Evolutionary conservation across 2,329 filamentous ascomycete species (phyloP), one percentile per base, ranked within the genome.

Genomic region (Curvularia eragrostidis): DNA sequence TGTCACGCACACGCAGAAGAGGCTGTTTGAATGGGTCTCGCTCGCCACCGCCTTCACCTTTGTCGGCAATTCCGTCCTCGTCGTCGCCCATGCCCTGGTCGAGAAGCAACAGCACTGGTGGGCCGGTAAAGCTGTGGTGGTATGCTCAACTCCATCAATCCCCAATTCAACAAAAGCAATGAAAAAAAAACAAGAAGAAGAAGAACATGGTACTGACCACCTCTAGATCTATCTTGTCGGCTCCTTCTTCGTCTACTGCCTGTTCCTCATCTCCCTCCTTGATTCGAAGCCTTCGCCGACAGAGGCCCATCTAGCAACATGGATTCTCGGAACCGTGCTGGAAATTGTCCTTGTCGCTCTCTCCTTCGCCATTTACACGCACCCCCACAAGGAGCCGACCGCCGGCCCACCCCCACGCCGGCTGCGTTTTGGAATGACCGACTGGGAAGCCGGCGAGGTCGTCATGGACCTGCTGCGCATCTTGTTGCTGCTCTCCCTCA

Each of bases 241-340:
- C 53, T 89, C 91, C 43, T 90, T 93, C 65, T 97, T 96, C 81
- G 87, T 95, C 63, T 95, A 96, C 80, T 84, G 91, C 48, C 88
- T 97, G 66, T 85, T 97, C 65, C 84, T 96, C 65, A 89, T 97
- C 70, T 93, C 93, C 28, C 85, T 98, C 56, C 83, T 96, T 69
- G 93, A 97, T 76, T 90, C 90, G 72, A 87, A 86, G 61, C 88
- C 91, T 32, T 91, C 91, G 12, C 95, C 95, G 0, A 93, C 89
- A 48, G 81, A 88, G 46, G 88, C 91, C 52, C 93, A 97, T 77
- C 85, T 94, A 54, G 78, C 89, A 46, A 88, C 91, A 67, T 99
- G 95, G 95, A 75, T 83, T 41, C 78, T 92, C 42, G 89, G 89
- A 24, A 75, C 92, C n/a, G 76, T 85, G 24, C 84, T 92, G 61